Conservation (phyloP, 108 stramenopile genomes). For the Nitzschia sp. region DNA sequence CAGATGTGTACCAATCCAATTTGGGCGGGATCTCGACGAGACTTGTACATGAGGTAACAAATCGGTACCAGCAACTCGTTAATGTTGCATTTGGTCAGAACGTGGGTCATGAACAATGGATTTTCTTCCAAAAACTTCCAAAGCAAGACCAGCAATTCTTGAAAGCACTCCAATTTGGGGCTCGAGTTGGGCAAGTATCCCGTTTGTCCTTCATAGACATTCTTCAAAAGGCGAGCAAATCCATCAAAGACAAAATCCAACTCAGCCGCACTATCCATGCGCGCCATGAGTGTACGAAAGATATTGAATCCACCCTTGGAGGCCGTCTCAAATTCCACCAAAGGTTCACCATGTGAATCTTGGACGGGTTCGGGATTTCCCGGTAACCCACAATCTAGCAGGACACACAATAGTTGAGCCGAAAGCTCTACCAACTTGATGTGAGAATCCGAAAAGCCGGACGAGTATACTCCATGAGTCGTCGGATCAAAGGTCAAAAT, state of each 20-base stretch:
- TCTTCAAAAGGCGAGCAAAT: slow-evolving; percentile 84
- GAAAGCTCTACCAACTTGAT: slow-evolving; percentile 82
- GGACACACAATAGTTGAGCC: slow-evolving; percentile 83
- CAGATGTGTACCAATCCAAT: slow-evolving; percentile 96
- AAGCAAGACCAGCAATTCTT: slow-evolving; percentile 93
- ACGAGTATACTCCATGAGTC: slow-evolving; percentile 9
- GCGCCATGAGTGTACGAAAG: slow-evolving; percentile 81
- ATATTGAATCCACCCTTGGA: slow-evolving; percentile 87
- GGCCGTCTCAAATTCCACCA: slow-evolving; percentile 62
- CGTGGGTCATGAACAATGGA: slow-evolving; percentile 87
- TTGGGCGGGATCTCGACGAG: slow-evolving; percentile 81
- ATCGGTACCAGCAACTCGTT: slow-evolving; percentile 90
- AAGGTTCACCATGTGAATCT: slow-evolving; percentile 64
- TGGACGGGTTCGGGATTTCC: slow-evolving; percentile 69
- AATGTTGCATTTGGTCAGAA: slow-evolving; percentile 81
- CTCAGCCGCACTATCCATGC: slow-evolving; percentile 72
- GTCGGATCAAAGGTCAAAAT: slow-evolving; percentile 87
- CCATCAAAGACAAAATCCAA: slow-evolving; percentile 85
- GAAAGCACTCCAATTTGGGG: slow-evolving; percentile 81
- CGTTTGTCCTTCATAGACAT: slow-evolving; percentile 77
- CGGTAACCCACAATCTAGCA: slow-evolving; percentile 88
- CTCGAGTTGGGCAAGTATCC: slow-evolving; percentile 79
- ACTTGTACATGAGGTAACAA: slow-evolving; percentile 92
- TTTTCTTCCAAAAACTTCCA: slow-evolving; percentile 98
- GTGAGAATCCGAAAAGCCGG: slow-evolving; percentile 64